A percentile compares a stretch with the other conserved stretches of the same genome.
phyloP scores from a whole-genome alignment of 1,139 yeast genomes.

The Hansenula anomala region DNA sequence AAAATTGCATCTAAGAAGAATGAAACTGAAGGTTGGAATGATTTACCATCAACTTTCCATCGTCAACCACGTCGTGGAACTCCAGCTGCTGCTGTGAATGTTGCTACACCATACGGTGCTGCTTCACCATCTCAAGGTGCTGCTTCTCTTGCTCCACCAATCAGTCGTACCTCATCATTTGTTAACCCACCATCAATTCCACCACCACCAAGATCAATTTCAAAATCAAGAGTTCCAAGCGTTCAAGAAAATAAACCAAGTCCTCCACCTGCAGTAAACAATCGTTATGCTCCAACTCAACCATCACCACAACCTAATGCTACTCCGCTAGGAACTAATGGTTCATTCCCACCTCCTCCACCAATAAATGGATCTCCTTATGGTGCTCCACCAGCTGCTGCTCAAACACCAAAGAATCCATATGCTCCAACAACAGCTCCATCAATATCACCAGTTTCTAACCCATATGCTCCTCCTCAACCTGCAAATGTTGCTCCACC shows the following conservation, averaged over 20 bases:
- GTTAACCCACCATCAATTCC: conserved; percentile 22
- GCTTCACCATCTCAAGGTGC: conserved; percentile 8
- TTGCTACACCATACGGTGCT: conserved; percentile 19
- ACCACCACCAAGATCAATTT: conserved; percentile 26
- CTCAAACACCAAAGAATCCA: conserved; percentile 25
- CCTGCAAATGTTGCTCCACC: conserved; percentile 20
- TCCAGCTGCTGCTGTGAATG: conserved; percentile 32
- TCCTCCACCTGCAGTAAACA: conserved; percentile 13
- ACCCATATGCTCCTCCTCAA: conserved; percentile 12
- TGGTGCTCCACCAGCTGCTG: conserved; percentile 11
- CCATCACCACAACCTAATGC: conserved; percentile 1
- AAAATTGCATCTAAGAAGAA: conserved; percentile 37
- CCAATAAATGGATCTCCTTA: conserved; percentile 7
- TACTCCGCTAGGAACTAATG: neutral
- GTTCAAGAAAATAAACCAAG: conserved; percentile 10
- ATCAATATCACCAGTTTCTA: conserved; percentile 15
- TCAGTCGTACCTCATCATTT: conserved; percentile 19
- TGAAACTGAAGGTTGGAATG: conserved; percentile 92
- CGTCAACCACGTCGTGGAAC: conserved; percentile 51
- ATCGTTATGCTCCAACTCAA: conserved; percentile 18
- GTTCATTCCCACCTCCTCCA: conserved; percentile 13
- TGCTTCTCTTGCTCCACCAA: conserved; percentile 15
- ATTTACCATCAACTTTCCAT: conserved; percentile 70
- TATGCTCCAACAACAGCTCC: conserved; percentile 34
- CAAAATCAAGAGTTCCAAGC: conserved; percentile 16